These are phyloP conservation scores for Suhomyces yuchorum DNA, from an alignment of 1,139 yeast species.

Conservation along the genomic window DNA sequence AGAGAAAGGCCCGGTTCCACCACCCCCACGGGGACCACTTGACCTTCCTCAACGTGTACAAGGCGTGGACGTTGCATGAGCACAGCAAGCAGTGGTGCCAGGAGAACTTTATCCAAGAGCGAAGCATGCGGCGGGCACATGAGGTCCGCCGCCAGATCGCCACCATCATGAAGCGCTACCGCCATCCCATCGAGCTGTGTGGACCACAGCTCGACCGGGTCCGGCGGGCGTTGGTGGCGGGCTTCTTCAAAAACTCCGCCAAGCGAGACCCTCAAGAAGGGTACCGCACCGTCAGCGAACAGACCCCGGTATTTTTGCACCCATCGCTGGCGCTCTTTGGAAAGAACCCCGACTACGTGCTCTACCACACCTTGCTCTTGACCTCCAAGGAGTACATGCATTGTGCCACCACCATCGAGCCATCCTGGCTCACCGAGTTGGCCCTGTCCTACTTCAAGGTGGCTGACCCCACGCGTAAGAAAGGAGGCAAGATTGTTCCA, in stretches of 20 bases:
- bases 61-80: conserved; percentile 70
- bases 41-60: conserved; percentile 78
- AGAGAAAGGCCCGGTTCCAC: conserved; percentile 70
- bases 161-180: conserved; percentile 59
- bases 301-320: conserved; percentile 80
- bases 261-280: conserved; percentile 69
- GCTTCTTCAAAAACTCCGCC: conserved; percentile 85
- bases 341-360: conserved; percentile 73
- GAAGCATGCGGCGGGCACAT: conserved; percentile 72
- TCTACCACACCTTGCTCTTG: conserved; percentile 79
- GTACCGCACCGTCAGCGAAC: conserved; percentile 75
- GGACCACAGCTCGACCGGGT: conserved; percentile 64
- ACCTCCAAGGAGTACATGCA: conserved; percentile 94
- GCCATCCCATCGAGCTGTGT: conserved; percentile 57
- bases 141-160: conserved; percentile 77
- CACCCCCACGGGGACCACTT: conserved; percentile 86
- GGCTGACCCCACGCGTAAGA: conserved; percentile 47
- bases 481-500: conserved; percentile 47
- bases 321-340: conserved; percentile 85
- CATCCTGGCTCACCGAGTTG: conserved; percentile 78
- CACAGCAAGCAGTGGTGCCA: conserved; percentile 76
- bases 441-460: conserved; percentile 87
- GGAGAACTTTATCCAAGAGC: conserved; percentile 78
- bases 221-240: conserved; percentile 76
- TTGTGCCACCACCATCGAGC: conserved; percentile 77